Evolutionary conservation across 2,329 filamentous ascomycete species (phyloP), one percentile per base, ranked within the genome.

Genomic region (Penicillium sp.): DNA sequence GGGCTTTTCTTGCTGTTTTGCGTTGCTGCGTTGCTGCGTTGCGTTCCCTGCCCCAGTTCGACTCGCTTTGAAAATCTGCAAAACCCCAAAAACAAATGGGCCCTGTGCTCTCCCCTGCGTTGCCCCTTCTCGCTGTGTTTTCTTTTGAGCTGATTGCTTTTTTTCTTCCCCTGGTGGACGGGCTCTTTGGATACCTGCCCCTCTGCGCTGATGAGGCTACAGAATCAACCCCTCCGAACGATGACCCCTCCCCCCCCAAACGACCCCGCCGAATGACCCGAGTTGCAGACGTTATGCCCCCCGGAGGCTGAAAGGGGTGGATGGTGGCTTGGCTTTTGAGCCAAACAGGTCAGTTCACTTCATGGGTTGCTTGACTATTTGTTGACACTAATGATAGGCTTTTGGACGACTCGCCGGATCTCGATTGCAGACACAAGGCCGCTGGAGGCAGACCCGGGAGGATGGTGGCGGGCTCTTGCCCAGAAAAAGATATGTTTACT

Each of bases 401-500:
- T 26, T 45, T 25, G 42, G 19, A 26, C 13, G 42, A 45, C 42
- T 40, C 5, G 37, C 40, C 19, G 19, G 40, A 4, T 48, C 16
- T 26, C 25, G 45, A 26, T 48, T 48, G 25, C 45, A 48, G 43
- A 46, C 13, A 30, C 13, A 46, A 8, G 45, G 25, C 45, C 45
- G 45, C 45, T 48, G 45, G 45, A 48, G 45, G 45, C 45, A 48
- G 45, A 48, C 26, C 25, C 26, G 51, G 37, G 51, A 42, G 51
- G 51, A 53, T 53, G 51, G 51, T 53, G 51, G 51, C 1, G 51
- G 51, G 51, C 35, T 53, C 51, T 38, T 40, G 22, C 51, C 19
- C 35, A 53, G 26, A 40, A 11, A 33, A 11, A 33, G 10, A 33
- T 11, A 33, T 33, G 30, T 33, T 33, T 2, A 3, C 30, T 33